Evolutionary conservation across 257 asterid species (phyloP), one percentile per base, ranked within the genome.

Genomic region (Anisodus tanguticus): DNA sequence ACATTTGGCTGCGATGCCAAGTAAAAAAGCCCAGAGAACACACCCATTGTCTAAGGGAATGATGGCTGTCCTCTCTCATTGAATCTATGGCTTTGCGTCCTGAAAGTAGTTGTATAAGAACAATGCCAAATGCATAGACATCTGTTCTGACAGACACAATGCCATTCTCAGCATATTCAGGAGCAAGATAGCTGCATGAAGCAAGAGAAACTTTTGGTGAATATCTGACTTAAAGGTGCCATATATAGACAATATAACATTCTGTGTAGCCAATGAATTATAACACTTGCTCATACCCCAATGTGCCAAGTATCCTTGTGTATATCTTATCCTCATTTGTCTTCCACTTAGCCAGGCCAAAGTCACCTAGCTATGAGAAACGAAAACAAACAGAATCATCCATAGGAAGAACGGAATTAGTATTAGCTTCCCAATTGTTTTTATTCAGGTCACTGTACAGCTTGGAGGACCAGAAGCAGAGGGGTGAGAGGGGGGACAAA

Each of bases 331-430:
- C 91, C 19, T 89, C 91, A 37, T 83, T 84, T 57, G 89, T 89
- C 89, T 86, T 91, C 97, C 97, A 92, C 90, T 88, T 94, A 53
- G 98, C 97, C n/a, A 94, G 94, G 79, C 98, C 98, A 74, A 91
- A 92, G 84, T 94, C 98, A 47, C 95, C 98, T 54, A 94, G 87
- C 98, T 94, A 89, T 80, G 84, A 67, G 80, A 55, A 70, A 71
- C 35, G 1, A 84, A 82, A 82, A 72, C 16, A 82, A 72, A 35
- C 6, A 74, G 10, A 64, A 64, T 87, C 71, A 67, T 64, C 41
- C 51, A 83, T 43, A 49, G 9, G 7, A 83, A 43, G 16, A 74
- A 70, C 9, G 26, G 47, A 22, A 39, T 39, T 19, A 16, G n/a
- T 5, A 51, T 35, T 82, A 74, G 45, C 45, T 51, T 74, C 62